phyloP scores from a whole-genome alignment of 202 grass and related monocot genomes.

The Sporobolus alterniflorus region DNA sequence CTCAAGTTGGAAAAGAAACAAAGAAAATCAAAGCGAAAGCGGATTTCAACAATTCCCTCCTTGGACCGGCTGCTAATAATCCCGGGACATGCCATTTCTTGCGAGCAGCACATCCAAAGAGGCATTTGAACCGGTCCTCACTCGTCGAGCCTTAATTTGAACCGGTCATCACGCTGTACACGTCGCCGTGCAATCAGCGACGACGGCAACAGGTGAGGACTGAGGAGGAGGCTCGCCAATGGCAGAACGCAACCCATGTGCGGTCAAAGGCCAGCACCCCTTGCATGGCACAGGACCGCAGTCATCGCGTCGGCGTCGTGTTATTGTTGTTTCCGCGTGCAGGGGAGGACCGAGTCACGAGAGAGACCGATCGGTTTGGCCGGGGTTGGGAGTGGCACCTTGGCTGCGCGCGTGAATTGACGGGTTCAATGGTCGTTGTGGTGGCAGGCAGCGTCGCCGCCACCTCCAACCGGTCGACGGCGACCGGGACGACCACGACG shows the following conservation, averaged over 20 bases:
- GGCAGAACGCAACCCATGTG: background rate
- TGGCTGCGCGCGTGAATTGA: conserved; percentile 4
- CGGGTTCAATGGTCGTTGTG: background rate
- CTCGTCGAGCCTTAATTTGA: conserved; percentile 16
- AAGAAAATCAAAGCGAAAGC: conserved; percentile 2
- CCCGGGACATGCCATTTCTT: background rate
- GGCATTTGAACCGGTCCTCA: conserved; percentile 47
- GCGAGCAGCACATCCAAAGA: conserved; percentile 10
- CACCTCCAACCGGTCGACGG: background rate
- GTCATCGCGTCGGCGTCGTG: background rate
- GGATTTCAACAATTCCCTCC: conserved; percentile 4
- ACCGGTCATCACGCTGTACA: conserved; percentile 27
- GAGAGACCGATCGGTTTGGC: too few species aligned
- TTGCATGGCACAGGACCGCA: background rate
- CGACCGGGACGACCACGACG: background rate
- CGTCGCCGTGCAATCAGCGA: background rate
- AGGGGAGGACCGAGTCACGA: conserved; percentile 3
- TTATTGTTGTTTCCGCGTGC: background rate
- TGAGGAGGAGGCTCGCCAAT: background rate
- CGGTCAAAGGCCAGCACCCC: background rate
- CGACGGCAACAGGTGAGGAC: background rate
- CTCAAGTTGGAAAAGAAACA: background rate
- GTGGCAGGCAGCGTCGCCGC: too few species aligned
- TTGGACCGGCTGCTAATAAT: conserved; percentile 8
- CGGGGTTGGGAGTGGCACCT: background rate